Evolutionary conservation across 495 filamentous ascomycete genomes (phyloP).

Genomic region (Lophiostoma macrostomum): DNA sequence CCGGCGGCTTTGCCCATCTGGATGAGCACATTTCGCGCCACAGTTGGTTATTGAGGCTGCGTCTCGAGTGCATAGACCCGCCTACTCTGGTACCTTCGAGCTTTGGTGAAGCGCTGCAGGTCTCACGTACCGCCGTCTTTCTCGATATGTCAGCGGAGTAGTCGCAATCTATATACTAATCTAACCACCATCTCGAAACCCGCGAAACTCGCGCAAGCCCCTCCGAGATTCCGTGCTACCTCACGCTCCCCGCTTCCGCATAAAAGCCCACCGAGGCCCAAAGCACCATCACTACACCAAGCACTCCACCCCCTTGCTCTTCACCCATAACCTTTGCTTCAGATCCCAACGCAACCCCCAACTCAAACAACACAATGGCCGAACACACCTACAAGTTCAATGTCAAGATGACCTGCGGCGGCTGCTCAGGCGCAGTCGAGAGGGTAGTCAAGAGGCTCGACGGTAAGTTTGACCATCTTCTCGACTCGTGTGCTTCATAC

Average conservation of each 20-base stretch:
- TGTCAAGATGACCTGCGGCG: constrained; percentile 65
- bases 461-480: constrained; percentile 52
- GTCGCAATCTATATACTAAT: constrained; percentile 32
- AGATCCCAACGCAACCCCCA: neutral
- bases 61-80: no score
- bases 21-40: constrained; percentile 22
- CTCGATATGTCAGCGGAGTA: constrained; percentile 25
- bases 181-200: constrained; percentile 31
- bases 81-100: no score
- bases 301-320: constrained; percentile 1
- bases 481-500: neutral
- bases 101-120: constrained; percentile 12
- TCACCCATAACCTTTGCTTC: neutral
- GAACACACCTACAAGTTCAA: constrained; percentile 70
- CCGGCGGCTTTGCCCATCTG: no score
- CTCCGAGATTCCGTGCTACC: neutral
- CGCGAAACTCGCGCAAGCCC: constrained; percentile 24
- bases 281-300: neutral
- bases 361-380: constrained; percentile 45
- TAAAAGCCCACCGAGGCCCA: constrained; percentile 13
- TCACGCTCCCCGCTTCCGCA: neutral
- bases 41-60: no score
- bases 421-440: constrained; percentile 72
- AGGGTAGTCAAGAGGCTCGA: constrained; percentile 94
- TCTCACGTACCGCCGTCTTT: constrained; percentile 4